Evolutionary conservation across 768 basidiomycete genomes (phyloP).

Genomic region (Suillus tomentosus): DNA sequence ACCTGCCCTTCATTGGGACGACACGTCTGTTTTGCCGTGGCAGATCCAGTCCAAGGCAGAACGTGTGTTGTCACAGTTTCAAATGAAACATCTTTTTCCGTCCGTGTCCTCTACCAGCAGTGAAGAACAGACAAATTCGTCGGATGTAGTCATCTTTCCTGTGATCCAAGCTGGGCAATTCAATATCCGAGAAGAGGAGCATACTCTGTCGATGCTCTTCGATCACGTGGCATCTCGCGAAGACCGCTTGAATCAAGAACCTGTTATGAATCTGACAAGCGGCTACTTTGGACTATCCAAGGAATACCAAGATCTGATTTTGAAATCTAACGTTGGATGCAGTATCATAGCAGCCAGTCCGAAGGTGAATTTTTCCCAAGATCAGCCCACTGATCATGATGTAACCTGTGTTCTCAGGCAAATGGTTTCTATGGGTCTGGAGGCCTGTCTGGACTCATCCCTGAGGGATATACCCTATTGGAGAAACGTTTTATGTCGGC

Average conservation of each 20-base stretch:
- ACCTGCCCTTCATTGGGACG: constrained; percentile 68
- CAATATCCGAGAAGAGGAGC: constrained; percentile 84
- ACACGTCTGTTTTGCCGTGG: constrained; percentile 66
- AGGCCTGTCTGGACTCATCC: constrained; percentile 91
- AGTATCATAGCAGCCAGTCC: constrained; percentile 86
- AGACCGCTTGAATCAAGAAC: constrained; percentile 29
- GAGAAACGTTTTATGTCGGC: constrained; percentile 83
- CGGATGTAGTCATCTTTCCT: constrained; percentile 67
- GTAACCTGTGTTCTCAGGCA: constrained; percentile 52
- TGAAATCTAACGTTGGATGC: constrained; percentile 60
- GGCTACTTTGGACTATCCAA: constrained; percentile 92
- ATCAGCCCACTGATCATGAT: neutral
- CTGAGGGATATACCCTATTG: constrained; percentile 90
- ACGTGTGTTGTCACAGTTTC: constrained; percentile 59
- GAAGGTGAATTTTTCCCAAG: constrained; percentile 50
- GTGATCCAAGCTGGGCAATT: constrained; percentile 91
- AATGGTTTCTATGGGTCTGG: constrained; percentile 93
- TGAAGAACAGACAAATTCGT: constrained; percentile 7
- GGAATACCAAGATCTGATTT: constrained; percentile 73
- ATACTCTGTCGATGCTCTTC: constrained; percentile 58
- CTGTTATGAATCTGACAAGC: constrained; percentile 82
- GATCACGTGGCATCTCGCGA: constrained; percentile 38
- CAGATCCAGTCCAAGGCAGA: constrained; percentile 63
- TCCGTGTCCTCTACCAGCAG: constrained; percentile 26
- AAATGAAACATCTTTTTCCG: constrained; percentile 42